Conservation (phyloP, 257 asterid genomes). For the Leptodermis oblonga region DNA sequence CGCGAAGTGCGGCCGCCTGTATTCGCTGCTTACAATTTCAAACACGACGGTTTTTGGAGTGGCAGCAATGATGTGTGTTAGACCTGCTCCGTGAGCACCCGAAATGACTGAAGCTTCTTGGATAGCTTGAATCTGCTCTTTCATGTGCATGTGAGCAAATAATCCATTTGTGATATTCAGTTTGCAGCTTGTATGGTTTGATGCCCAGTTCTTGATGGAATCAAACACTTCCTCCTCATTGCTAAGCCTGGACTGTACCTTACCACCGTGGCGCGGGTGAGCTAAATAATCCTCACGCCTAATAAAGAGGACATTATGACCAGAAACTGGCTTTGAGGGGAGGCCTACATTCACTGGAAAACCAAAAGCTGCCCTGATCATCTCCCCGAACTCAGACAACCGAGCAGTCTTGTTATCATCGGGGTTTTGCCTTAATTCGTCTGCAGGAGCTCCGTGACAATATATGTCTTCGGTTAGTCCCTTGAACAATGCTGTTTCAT, state of each 20-base stretch:
- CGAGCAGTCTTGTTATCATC: constrained; percentile 67
- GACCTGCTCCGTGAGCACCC: constrained; percentile 99
- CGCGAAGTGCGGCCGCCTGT: constrained; percentile 73
- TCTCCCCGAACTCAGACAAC: constrained; percentile 89
- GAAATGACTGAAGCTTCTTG: constrained; percentile 78
- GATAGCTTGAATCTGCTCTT: constrained; percentile 86
- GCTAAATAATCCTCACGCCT: constrained; percentile 93
- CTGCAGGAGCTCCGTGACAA: constrained; percentile 72
- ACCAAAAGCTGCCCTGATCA: constrained; percentile 84
- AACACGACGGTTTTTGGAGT: constrained; percentile 49
- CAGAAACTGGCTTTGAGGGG: constrained; percentile 29
- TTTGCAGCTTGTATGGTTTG: constrained; percentile 44
- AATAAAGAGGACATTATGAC: constrained; percentile 73
- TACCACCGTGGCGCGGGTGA: constrained; percentile 93
- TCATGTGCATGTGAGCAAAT: constrained; percentile 97
- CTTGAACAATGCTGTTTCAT: constrained; percentile 80
- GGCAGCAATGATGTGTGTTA: constrained; percentile 86
- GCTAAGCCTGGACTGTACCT: constrained; percentile 82
- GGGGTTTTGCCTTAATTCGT: constrained; percentile 63
- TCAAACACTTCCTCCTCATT: constrained; percentile 75
- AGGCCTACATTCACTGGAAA: constrained; percentile 52
- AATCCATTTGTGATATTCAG: constrained; percentile 64
- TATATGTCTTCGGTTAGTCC: constrained; percentile 62
- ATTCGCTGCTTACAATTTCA: constrained; percentile 78
- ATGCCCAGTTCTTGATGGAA: constrained; percentile 54